Percentiles rank a stretch among this genome's conserved stretches.
Conservation (phyloP, 257 asterid genomes). For the Lycium ferocissimum region DNA sequence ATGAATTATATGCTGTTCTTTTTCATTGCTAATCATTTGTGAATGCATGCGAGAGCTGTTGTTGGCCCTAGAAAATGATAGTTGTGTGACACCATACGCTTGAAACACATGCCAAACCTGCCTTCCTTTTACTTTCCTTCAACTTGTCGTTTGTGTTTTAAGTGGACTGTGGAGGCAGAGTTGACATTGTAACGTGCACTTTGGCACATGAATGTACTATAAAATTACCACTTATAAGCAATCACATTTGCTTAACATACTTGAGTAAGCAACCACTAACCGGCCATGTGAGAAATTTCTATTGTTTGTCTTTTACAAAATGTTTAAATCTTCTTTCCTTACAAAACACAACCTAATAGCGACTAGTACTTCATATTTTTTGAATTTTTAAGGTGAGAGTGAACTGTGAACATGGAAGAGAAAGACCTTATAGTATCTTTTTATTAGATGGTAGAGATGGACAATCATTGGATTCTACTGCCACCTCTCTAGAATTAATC, state of each 20-base stretch:
- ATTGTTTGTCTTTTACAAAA: neutral
- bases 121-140: slow-evolving; percentile 1
- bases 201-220: neutral
- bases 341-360: neutral
- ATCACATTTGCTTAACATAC: neutral
- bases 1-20: neutral
- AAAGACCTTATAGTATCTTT: neutral
- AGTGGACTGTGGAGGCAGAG: neutral
- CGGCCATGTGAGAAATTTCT: neutral
- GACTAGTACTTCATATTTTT: neutral
- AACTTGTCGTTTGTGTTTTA: neutral
- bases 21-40: neutral
- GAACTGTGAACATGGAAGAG: neutral
- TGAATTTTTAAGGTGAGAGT: neutral
- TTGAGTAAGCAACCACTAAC: slow-evolving; percentile 9
- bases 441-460: neutral
- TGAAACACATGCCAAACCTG: slow-evolving; percentile 1
- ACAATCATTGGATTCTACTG: neutral
- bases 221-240: neutral
- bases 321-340: neutral
- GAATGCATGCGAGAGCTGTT: slow-evolving; percentile 10
- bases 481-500: neutral
- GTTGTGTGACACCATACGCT: neutral
- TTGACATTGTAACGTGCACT: neutral
- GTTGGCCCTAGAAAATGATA: slow-evolving; percentile 1